phyloP scores from a whole-genome alignment of 208 protist species.

The Trypanosoma caninum region DNA sequence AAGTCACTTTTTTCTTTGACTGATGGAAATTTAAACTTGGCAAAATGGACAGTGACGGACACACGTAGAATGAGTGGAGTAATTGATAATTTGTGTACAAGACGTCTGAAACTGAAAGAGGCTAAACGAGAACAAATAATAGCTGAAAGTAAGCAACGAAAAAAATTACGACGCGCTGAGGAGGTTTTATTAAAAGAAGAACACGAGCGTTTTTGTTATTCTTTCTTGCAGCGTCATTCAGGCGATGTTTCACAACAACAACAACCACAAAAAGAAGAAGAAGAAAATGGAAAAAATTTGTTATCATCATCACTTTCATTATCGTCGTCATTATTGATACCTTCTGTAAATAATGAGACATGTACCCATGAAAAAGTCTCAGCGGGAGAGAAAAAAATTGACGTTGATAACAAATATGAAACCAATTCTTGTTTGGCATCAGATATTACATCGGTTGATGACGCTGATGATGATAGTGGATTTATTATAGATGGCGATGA shows the following conservation, averaged over 20 bases:
- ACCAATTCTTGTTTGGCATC: no score
- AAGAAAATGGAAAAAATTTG: no score
- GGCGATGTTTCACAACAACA: no score
- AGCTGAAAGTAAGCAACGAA: not conserved
- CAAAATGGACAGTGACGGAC: not conserved
- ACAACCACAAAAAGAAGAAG: no score
- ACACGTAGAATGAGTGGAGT: not conserved
- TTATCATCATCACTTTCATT: no score
- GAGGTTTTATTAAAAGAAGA: not conserved
- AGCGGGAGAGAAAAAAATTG: no score
- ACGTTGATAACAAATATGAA: no score
- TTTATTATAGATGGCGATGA: slow-evolving; percentile 15
- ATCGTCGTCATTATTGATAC: no score
- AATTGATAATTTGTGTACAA: not conserved
- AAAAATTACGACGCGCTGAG: not conserved
- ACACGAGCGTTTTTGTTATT: not conserved
- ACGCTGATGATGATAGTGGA: not conserved
- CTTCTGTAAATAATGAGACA: no score
- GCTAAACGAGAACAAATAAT: not conserved
- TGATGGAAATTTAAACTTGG: not conserved
- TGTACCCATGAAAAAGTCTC: no score
- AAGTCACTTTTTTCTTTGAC: not conserved
- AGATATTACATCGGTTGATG: not conserved
- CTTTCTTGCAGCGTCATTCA: no score
- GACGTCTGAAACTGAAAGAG: no score